Evolutionary conservation across 345 rosid species (phyloP), one percentile per base, ranked within the genome.

Genomic region (Murraya paniculata): DNA sequence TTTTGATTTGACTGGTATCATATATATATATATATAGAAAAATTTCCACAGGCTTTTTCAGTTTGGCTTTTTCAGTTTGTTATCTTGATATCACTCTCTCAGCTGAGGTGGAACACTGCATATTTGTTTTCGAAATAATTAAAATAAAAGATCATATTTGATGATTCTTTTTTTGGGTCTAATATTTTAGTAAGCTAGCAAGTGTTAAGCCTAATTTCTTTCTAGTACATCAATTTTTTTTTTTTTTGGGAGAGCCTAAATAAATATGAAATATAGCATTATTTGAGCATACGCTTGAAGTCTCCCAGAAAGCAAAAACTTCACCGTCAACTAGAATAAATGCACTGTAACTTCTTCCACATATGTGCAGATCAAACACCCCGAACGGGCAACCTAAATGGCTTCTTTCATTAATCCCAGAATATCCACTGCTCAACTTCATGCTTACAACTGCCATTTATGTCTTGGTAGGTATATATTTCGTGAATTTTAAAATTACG

Each of bases 331-430:
- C 24, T 19, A 33, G 18, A 64, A 61, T 57, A 7, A 16, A 72
- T 61, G 33, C 61, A 58, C 68, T 71, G 14, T 60, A 31, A 82
- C 41, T 59, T 73, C 5, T 19, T 61, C 56, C 33, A 19, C 64
- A 35, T 70, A 21, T 70, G 5, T 86, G 83, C 94, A 94, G 97
- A 86, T 91, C 97, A 4, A 88, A 94, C 82, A 14, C 86, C 61
- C 91, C 99, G 77, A 88, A 92, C 76, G 99, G 99, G 77, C 99
- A 96, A 82, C 99, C 98, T 28, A 96, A 96, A 82, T 96, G 99
- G 99, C 99, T 96, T 80, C 97, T 94, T 82, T 90, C 90, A 66
- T 16, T 96, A 24, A 86, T 96, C 85, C 99, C 99, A 6, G 94
- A 87, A 81, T 91, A 90, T 82, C 99, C 99, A 9, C 25, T 94